phyloP scores from a whole-genome alignment of 228 moss, liverwort and hornwort genomes.

The Sphagnum magellanicum region DNA sequence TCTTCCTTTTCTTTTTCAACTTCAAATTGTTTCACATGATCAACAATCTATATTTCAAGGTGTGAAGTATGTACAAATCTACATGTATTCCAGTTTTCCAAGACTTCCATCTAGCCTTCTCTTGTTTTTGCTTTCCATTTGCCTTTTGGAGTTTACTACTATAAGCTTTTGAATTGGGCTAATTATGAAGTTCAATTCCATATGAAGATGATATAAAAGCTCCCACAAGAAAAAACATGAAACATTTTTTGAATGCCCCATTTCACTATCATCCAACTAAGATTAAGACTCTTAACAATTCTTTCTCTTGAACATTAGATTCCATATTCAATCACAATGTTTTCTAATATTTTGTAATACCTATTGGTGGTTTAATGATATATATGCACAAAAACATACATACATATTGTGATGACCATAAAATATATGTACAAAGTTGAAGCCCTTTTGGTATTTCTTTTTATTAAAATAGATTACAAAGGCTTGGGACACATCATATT shows the following conservation, averaged over 20 bases:
- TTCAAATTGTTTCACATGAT: background rate
- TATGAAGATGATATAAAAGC: background rate
- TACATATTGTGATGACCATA: too few species aligned
- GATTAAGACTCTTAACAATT: background rate
- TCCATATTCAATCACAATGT: background rate
- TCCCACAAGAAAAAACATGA: background rate
- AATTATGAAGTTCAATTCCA: too few species aligned
- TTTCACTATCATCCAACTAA: slow-evolving; percentile 2
- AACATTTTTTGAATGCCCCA: background rate
- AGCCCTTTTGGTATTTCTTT: too few species aligned
- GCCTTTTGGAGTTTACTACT: background rate
- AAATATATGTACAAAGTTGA: too few species aligned
- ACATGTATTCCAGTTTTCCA: background rate
- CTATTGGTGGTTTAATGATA: background rate
- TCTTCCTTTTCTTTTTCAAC: background rate
- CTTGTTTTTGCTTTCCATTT: background rate
- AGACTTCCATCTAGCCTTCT: background rate
- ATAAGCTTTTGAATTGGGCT: too few species aligned
- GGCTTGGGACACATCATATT: too few species aligned
- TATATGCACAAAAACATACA: too few species aligned
- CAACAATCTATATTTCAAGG: background rate
- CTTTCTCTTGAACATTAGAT: background rate
- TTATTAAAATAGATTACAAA: too few species aligned
- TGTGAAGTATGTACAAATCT: background rate
- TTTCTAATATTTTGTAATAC: background rate